These are phyloP conservation scores for Chenopodium album DNA, from an alignment of 148 eudicot species.

Conservation along the genomic window DNA sequence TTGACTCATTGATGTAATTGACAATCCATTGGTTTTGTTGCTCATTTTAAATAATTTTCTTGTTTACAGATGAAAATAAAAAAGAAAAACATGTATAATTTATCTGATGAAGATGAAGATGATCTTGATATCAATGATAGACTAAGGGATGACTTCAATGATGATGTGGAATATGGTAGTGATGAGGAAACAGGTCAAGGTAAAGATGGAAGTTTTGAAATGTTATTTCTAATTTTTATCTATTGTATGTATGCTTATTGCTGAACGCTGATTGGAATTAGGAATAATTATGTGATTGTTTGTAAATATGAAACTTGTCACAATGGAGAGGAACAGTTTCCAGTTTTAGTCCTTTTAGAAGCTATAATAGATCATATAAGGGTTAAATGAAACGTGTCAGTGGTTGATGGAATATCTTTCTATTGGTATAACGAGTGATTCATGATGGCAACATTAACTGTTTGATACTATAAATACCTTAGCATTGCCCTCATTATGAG, in stretches of 20 bases:
- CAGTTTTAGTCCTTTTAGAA: not conserved
- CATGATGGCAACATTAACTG: not conserved
- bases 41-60: not conserved
- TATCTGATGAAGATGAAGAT: conserved; percentile 95
- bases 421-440: not conserved
- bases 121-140: conserved; percentile 49
- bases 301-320: not conserved
- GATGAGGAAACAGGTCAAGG: conserved; percentile 45
- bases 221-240: not conserved
- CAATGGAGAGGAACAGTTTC: not conserved
- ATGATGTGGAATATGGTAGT: conserved; percentile 59
- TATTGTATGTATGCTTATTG: not conserved
- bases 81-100: conserved; percentile 73
- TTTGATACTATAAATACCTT: not conserved
- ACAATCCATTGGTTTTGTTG: not conserved
- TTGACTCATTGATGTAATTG: not conserved
- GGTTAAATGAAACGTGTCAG: not conserved
- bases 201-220: conserved; percentile 38
- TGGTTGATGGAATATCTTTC: not conserved
- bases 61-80: conserved; percentile 50
- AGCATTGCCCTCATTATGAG: too few species aligned
- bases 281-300: not conserved
- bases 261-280: not conserved
- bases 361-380: not conserved
- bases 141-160: conserved; percentile 77